phyloP scores from a whole-genome alignment of 768 basidiomycete genomes.

The Amanita pseudoporphyria region DNA sequence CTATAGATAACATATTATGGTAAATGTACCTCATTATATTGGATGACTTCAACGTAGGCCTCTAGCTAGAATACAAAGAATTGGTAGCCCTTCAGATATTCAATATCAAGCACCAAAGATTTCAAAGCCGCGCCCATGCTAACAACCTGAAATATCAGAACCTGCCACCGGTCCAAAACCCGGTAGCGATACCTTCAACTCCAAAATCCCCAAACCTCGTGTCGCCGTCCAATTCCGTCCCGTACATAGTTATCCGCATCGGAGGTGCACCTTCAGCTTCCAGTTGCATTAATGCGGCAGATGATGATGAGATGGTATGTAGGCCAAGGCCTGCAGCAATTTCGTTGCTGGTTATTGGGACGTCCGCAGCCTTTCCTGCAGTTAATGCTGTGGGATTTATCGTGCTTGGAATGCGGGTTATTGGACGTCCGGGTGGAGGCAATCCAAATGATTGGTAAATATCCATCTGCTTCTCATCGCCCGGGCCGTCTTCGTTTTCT shows the following conservation, averaged over 20 bases:
- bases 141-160: not conserved
- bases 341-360: constrained; percentile 30
- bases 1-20: not conserved
- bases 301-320: constrained; percentile 24
- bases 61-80: no score
- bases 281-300: constrained; percentile 12
- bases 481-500: not conserved
- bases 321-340: constrained; percentile 35
- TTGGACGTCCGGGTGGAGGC: constrained; percentile 29
- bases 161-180: constrained; percentile 50
- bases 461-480: constrained; percentile 28
- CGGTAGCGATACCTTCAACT: constrained; percentile 64
- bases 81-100: no score
- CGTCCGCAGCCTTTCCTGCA: constrained; percentile 17
- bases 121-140: not conserved
- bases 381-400: constrained; percentile 32
- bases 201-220: constrained; percentile 85
- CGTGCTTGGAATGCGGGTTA: constrained; percentile 24
- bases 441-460: constrained; percentile 38
- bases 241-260: constrained; percentile 70
- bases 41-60: not conserved
- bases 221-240: constrained; percentile 72
- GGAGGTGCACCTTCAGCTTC: constrained; percentile 25
- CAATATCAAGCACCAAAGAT: no score
- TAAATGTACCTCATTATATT: not conserved